phyloP scores from a whole-genome alignment of 257 asterid species.

The Fraxinus cuspidata region DNA sequence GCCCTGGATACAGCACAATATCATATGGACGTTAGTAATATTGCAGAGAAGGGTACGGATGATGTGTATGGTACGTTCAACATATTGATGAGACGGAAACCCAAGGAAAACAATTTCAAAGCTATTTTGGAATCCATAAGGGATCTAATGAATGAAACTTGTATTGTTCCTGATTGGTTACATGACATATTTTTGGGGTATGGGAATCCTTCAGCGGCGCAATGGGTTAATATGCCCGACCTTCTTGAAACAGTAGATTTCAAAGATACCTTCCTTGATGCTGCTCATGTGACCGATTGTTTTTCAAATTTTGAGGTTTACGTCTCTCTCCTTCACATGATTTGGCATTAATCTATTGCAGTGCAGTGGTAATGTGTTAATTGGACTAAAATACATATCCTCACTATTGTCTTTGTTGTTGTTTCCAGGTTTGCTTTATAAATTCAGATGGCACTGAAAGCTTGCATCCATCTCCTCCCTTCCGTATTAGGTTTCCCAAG shows the following conservation, averaged over 20 bases:
- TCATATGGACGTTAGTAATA: conserved; percentile 94
- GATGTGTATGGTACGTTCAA: conserved; percentile 88
- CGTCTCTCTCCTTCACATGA: conserved; percentile 1
- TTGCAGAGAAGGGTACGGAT: conserved; percentile 89
- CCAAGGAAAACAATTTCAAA: conserved; percentile 97
- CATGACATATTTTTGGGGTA: conserved; percentile 98
- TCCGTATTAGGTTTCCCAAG: conserved; percentile 70
- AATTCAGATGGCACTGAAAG: conserved; percentile 73
- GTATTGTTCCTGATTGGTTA: conserved; percentile 97
- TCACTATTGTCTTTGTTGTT: conserved; percentile 12
- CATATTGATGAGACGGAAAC: conserved; percentile 95
- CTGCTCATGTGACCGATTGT: conserved; percentile 81
- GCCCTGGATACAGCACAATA: conserved; percentile 98
- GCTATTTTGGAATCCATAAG: conserved; percentile 97
- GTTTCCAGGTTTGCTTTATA: conserved; percentile 69
- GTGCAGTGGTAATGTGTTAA: neutral
- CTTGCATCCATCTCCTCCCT: conserved; percentile 69
- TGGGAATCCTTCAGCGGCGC: conserved; percentile 96
- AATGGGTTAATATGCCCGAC: conserved; percentile 92
- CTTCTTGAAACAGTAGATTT: conserved; percentile 86
- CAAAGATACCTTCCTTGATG: conserved; percentile 89
- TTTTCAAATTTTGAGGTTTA: conserved; percentile 86
- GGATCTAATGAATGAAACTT: conserved; percentile 98
- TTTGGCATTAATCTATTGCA: conserved; percentile 15
- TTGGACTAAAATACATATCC: conserved; percentile 14